Conservation (phyloP, 306 rosid genomes). For the Carpinus fangiana region DNA sequence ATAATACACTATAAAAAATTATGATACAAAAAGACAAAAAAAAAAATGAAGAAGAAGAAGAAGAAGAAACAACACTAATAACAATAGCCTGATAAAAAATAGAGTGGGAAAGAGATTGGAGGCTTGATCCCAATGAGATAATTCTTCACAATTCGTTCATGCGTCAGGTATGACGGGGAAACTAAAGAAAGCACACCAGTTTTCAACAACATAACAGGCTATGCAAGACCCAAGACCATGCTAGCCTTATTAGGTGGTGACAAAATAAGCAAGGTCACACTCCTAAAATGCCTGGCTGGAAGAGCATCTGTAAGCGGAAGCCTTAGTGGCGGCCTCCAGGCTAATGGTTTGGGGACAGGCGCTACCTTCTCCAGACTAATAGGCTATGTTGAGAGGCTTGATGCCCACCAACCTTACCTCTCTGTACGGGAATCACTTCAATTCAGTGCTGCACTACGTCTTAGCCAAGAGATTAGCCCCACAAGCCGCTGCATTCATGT, state of each 20-base stretch:
- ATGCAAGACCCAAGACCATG: constrained; percentile 9
- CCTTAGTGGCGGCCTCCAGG: constrained; percentile 3
- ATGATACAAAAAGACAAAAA: neutral
- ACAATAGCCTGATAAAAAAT: neutral
- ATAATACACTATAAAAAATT: neutral
- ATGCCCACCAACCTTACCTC: constrained; percentile 20
- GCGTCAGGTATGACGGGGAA: constrained; percentile 1
- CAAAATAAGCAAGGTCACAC: constrained; percentile 10
- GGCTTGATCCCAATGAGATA: neutral
- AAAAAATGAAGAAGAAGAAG: neutral
- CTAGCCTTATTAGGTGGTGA: constrained; percentile 12
- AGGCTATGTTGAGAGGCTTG: constrained; percentile 18
- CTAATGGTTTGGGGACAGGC: neutral
- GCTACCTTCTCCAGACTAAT: constrained; percentile 1
- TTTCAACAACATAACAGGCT: constrained; percentile 6
- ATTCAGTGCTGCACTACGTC: constrained; percentile 7
- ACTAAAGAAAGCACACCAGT: neutral
- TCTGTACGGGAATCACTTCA: constrained; percentile 13
- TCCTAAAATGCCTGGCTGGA: constrained; percentile 15
- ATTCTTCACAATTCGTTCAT: neutral
- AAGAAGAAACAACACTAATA: neutral
- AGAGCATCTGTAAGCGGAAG: neutral
- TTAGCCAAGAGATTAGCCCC: constrained; percentile 12
- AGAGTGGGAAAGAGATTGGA: neutral
- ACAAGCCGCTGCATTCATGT: neutral